Evolutionary conservation across 257 asterid genomes (phyloP).

Genomic region (Datura wrightii): DNA sequence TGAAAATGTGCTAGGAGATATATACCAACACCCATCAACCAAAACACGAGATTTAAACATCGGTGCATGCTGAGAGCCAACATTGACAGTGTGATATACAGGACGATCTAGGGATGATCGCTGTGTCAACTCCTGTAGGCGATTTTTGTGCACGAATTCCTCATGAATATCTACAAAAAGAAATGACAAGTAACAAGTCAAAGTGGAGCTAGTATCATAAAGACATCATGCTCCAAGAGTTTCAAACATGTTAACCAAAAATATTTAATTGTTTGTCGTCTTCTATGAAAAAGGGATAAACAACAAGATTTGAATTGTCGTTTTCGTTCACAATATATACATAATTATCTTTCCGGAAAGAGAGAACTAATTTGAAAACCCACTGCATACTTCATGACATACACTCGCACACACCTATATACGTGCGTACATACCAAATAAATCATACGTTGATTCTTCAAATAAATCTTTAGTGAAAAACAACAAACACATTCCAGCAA

Average conservation of each 20-base stretch:
- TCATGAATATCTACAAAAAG: slow-evolving; percentile 29
- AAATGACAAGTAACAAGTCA: background rate
- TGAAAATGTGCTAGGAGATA: slow-evolving; percentile 42
- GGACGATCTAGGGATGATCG: slow-evolving; percentile 34
- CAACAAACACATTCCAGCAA: background rate
- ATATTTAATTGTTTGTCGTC: background rate
- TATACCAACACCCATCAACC: slow-evolving; percentile 49
- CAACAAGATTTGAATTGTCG: background rate
- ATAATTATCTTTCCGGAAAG: background rate
- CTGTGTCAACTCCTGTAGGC: slow-evolving; percentile 43
- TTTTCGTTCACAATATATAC: background rate
- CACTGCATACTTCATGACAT: background rate
- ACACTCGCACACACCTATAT: background rate
- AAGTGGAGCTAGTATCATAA: slow-evolving; percentile 12
- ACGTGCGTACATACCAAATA: background rate
- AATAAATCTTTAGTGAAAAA: background rate
- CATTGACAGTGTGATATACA: slow-evolving; percentile 32
- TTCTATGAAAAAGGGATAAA: background rate
- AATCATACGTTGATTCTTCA: background rate
- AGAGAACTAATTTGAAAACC: background rate
- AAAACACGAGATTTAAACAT: slow-evolving; percentile 47
- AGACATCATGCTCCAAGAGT: slow-evolving; percentile 2
- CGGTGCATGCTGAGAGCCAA: slow-evolving; percentile 44
- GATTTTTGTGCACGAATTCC: slow-evolving; percentile 27
- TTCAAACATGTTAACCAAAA: slow-evolving; percentile 23